Conservation (phyloP, 2,329 filamentous ascomycete genomes). For the Ophiostoma ulmi region DNA sequence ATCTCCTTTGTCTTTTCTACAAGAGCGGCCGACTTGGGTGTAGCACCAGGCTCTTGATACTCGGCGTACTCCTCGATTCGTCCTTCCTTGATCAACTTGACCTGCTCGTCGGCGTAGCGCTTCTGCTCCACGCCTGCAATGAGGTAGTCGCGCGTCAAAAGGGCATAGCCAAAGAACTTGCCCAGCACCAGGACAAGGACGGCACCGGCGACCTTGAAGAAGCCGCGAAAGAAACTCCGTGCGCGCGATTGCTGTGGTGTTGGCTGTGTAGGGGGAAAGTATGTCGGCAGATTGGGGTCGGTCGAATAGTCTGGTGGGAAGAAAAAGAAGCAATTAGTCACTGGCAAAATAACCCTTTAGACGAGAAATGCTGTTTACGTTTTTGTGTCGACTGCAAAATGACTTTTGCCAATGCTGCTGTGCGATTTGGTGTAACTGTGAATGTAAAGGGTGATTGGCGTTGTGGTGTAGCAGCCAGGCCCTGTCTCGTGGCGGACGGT, state of each 20-base stretch:
- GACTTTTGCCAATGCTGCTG: neutral
- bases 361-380: neutral
- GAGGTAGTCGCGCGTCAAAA: neutral
- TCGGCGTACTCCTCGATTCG: neutral
- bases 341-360: neutral
- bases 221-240: neutral
- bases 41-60: neutral
- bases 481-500: neutral
- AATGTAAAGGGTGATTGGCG: neutral
- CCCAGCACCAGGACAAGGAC: neutral
- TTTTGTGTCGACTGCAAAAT: neutral
- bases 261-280: neutral
- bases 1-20: slow-evolving; percentile 4
- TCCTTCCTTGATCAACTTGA: neutral
- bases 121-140: neutral
- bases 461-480: neutral
- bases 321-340: neutral
- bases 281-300: slow-evolving; percentile 6
- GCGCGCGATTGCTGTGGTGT: neutral
- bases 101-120: slow-evolving; percentile 5
- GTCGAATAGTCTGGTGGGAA: neutral
- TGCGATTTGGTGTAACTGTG: neutral
- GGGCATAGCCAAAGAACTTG: neutral
- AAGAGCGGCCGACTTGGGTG: neutral
- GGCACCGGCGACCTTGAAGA: neutral